Evolutionary conservation across 352 stramenopile genomes (phyloP).

Genomic region (Phytophthora pistaciae): DNA sequence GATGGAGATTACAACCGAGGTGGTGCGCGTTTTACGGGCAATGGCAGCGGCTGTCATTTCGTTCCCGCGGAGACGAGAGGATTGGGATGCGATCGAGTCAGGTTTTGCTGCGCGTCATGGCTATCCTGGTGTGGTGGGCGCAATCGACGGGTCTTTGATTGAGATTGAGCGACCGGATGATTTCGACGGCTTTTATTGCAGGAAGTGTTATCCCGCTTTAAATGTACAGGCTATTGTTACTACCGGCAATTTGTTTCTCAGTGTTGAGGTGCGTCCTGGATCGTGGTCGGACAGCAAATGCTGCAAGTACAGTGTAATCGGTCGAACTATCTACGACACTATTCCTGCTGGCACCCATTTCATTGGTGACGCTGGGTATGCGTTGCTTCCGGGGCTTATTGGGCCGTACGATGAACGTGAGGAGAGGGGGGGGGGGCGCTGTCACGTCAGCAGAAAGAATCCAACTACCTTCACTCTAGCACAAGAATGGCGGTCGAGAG

Average conservation of each 20-base stretch:
- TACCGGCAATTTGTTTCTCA: background rate
- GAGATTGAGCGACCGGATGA: conserved; percentile 2
- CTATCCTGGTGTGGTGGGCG: conserved; percentile 9
- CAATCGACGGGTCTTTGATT: background rate
- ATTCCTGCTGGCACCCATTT: conserved; percentile 3
- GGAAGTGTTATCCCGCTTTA: conserved; percentile 5
- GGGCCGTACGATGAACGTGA: background rate
- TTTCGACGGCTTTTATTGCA: conserved; percentile 8
- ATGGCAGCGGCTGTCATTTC: background rate
- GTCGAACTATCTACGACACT: background rate
- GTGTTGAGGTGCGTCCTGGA: background rate
- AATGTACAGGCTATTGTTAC: conserved; percentile 14
- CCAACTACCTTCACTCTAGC: too few species aligned
- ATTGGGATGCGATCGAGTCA: background rate
- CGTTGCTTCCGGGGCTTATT: background rate
- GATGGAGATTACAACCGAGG: conserved; percentile 15
- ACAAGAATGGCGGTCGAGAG: too few species aligned
- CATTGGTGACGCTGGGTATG: background rate
- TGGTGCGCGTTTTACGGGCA: conserved; percentile 5
- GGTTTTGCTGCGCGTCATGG: background rate
- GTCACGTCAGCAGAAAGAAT: too few species aligned
- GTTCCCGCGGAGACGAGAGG: background rate
- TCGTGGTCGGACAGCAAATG: background rate
- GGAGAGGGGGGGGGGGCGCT: too few species aligned
- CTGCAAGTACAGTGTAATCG: background rate